Evolutionary conservation across 2,329 filamentous ascomycete genomes (phyloP).

Genomic region (Hymenoscyphus linearis): DNA sequence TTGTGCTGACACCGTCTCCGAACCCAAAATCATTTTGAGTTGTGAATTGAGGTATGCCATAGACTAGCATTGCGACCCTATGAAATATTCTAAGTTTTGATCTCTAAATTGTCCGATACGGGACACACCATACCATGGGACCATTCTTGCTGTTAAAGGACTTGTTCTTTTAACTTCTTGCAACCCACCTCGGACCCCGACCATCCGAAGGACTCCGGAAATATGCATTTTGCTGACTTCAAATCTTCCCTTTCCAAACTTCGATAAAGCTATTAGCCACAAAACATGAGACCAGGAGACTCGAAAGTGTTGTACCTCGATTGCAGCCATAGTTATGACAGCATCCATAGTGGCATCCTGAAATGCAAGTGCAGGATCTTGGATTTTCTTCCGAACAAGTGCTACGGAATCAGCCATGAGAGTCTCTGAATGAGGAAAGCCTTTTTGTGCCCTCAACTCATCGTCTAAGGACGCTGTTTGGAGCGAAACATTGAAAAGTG

Average conservation of each 20-base stretch:
- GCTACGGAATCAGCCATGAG: conserved; percentile 53
- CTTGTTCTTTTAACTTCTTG: conserved; percentile 16
- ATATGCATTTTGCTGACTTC: conserved; percentile 20
- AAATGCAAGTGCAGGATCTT: conserved; percentile 41
- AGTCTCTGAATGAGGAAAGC: conserved; percentile 48
- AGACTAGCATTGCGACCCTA: conserved; percentile 55
- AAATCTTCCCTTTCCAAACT: conserved; percentile 23
- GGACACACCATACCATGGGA: conserved; percentile 19
- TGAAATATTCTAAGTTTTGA: not conserved
- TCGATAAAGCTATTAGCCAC: conserved; percentile 43
- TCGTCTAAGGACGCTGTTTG: conserved; percentile 54
- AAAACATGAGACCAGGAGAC: conserved; percentile 40
- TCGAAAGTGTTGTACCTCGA: conserved; percentile 46
- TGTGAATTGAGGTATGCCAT: conserved; percentile 46
- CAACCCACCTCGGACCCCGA: conserved; percentile 20
- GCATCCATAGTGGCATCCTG: conserved; percentile 52
- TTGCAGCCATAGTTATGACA: conserved; percentile 52
- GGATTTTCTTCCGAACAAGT: conserved; percentile 45
- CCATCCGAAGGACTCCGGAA: conserved; percentile 22
- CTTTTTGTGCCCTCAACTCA: conserved; percentile 45
- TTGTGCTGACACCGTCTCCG: conserved; percentile 45
- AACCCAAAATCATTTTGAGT: conserved; percentile 44
- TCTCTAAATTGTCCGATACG: not conserved
- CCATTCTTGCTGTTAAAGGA: conserved; percentile 25
- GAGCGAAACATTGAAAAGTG: conserved; percentile 53